Conservation (phyloP, 371 early-diverging fungal genomes). For the Mortierella polycephala region DNA sequence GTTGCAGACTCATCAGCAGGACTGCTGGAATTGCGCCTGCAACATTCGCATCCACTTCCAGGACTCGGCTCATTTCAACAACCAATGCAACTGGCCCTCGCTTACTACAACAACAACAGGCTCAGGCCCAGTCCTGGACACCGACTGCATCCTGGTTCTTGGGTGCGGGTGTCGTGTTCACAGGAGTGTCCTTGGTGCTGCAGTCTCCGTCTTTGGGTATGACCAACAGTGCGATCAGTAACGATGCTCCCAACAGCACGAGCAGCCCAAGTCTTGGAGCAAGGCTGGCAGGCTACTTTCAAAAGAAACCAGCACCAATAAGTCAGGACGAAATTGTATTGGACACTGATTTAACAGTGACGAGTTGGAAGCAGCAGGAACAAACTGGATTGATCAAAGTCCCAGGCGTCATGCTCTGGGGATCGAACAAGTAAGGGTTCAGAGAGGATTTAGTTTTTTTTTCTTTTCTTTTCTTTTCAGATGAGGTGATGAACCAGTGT, state of each 20-base stretch:
- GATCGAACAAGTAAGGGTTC: conserved; percentile 50
- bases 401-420: conserved; percentile 56
- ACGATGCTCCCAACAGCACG: neutral
- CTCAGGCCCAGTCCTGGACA: neutral
- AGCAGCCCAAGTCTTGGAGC: conserved; percentile 13
- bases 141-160: conserved; percentile 26
- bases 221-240: neutral
- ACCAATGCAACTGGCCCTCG: neutral
- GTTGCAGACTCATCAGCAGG: conserved; percentile 10
- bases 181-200: conserved; percentile 28
- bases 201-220: conserved; percentile 37
- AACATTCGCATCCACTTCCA: neutral
- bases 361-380: conserved; percentile 57
- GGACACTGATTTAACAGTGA: conserved; percentile 46
- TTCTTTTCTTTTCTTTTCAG: neutral
- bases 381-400: conserved; percentile 37
- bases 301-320: conserved; percentile 19
- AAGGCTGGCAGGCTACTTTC: conserved; percentile 11
- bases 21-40: neutral
- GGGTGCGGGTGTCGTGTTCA: conserved; percentile 42
- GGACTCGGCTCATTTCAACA: conserved; percentile 16
- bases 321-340: conserved; percentile 40
- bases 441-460: neutral
- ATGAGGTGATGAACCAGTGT: neutral
- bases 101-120: no score